A percentile compares a stretch with the other conserved stretches of the same genome.
Evolutionary conservation across 148 eudicot genomes (phyloP).

Genomic region (Dysphania ambrosioides): DNA sequence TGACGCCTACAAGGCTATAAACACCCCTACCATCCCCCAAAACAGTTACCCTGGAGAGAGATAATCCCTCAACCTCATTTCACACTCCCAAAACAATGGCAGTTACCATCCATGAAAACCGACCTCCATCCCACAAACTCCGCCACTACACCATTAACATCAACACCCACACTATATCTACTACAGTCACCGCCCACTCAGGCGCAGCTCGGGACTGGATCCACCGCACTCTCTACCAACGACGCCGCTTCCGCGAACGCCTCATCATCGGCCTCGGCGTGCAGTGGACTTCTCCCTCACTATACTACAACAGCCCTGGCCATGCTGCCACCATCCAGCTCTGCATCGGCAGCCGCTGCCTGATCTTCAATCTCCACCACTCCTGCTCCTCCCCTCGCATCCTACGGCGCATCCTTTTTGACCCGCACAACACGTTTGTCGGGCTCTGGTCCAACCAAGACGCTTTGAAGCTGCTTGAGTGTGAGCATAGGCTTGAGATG

Average conservation of each 20-base stretch:
- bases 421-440: constrained; percentile 44
- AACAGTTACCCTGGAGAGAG: background rate
- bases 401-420: too few relatives aligned
- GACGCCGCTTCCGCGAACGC: constrained; percentile 10
- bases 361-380: too few relatives aligned
- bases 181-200: constrained; percentile 31
- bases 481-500: constrained; percentile 8
- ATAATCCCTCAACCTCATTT: background rate
- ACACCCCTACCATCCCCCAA: background rate
- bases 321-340: constrained; percentile 37
- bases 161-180: background rate
- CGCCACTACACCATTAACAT: constrained; percentile 4
- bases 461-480: constrained; percentile 12
- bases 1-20: too few relatives aligned
- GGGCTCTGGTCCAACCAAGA: constrained; percentile 29
- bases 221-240: constrained; percentile 1
- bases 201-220: constrained; percentile 29
- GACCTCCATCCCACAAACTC: background rate
- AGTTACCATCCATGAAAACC: background rate
- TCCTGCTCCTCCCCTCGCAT: constrained; percentile 14
- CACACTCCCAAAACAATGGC: background rate
- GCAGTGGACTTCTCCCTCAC: constrained; percentile 30
- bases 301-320: constrained; percentile 2
- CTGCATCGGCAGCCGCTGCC: constrained; percentile 36
- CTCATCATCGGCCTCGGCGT: constrained; percentile 43